Percentiles rank a stretch among this genome's conserved stretches.
Evolutionary conservation across 202 grass and related monocot genomes (phyloP).

Genomic region (Brachypodium distachyon): DNA sequence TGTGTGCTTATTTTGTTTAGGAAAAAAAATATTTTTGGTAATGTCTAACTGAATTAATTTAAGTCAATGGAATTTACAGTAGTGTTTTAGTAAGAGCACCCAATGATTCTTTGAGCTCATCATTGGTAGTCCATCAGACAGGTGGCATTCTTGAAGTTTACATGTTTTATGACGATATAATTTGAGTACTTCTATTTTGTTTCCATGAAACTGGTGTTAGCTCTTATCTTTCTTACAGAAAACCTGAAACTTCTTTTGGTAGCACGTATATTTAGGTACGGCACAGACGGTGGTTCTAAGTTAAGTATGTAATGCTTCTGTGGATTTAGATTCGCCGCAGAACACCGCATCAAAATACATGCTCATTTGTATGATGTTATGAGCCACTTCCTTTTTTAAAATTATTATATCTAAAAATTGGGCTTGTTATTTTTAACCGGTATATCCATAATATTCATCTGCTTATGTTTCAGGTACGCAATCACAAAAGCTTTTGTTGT

Average conservation of each 20-base stretch:
- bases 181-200: neutral
- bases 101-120: neutral
- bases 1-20: neutral
- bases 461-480: slow-evolving; percentile 62
- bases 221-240: neutral
- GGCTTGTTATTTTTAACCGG: neutral
- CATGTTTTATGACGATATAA: neutral
- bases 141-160: neutral
- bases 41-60: neutral
- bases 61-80: neutral
- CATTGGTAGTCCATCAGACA: neutral
- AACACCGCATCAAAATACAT: neutral
- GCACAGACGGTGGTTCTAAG: neutral
- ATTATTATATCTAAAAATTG: neutral
- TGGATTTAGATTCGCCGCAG: neutral
- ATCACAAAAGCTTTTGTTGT: slow-evolving; percentile 86
- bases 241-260: neutral
- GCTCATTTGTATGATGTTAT: neutral
- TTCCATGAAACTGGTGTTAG: neutral
- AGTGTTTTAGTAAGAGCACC: neutral
- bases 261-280: neutral
- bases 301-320: neutral
- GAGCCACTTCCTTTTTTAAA: neutral
- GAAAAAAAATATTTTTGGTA: neutral
- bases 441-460: neutral